Evolutionary conservation across 1,284 basidiomycete species (phyloP).

Genomic region (Puccinia hordei): DNA sequence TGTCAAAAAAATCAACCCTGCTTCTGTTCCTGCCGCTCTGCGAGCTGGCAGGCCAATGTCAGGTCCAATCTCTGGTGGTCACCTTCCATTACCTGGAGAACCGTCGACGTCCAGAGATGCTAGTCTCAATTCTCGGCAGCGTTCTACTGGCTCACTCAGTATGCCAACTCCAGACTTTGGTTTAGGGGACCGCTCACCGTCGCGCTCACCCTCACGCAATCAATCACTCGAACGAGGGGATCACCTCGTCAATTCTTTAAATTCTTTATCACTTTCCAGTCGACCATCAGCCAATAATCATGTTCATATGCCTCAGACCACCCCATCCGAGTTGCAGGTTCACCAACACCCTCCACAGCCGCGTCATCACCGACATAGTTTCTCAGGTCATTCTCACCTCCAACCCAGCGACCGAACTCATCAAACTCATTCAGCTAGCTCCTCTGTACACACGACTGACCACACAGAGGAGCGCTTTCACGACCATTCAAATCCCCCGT

Average conservation of each 20-base stretch:
- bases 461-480: conserved; percentile 2
- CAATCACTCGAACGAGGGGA: conserved; percentile 31
- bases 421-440: conserved; percentile 9
- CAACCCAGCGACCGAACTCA: conserved; percentile 7
- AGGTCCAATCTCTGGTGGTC: neutral
- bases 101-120: conserved; percentile 15
- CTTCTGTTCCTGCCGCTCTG: conserved; percentile 19
- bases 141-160: conserved; percentile 32
- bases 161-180: conserved; percentile 29
- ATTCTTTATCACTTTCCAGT: conserved; percentile 30
- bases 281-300: conserved; percentile 5
- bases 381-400: conserved; percentile 32
- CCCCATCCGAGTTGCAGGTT: conserved; percentile 13
- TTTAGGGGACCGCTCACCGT: neutral
- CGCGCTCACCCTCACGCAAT: conserved; percentile 42
- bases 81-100: conserved; percentile 40
- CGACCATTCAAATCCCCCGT: neutral
- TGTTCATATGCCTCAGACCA: conserved; percentile 30
- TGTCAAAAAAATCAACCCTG: conserved; percentile 8
- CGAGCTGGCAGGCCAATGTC: conserved; percentile 9
- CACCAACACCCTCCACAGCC: conserved; percentile 13
- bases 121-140: conserved; percentile 25
- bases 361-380: conserved; percentile 46
- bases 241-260: conserved; percentile 16
- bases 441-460: neutral